Conservation (phyloP, 352 stramenopile genomes). For the Phytophthora fragariae region DNA sequence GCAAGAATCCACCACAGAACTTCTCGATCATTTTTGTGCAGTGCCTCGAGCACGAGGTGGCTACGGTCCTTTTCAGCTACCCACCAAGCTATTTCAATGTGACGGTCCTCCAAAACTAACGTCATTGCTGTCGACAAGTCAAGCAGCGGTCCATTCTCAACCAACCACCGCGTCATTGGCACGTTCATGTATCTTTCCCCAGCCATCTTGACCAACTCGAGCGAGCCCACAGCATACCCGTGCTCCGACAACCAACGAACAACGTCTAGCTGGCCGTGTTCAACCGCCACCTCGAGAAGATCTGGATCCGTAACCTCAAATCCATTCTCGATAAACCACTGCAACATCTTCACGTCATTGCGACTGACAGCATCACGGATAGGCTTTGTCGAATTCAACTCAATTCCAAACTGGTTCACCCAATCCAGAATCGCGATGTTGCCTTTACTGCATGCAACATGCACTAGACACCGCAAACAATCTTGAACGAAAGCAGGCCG, state of each 20-base stretch:
- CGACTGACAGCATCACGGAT: background rate
- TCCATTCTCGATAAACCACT: background rate
- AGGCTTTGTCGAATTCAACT: background rate
- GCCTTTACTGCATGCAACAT: background rate
- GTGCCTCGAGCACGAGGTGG: background rate
- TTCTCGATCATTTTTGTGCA: background rate
- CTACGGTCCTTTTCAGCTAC: background rate
- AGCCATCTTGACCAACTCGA: background rate
- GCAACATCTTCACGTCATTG: background rate
- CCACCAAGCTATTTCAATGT: background rate
- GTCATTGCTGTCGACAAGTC: background rate
- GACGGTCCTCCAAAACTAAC: background rate
- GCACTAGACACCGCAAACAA: background rate
- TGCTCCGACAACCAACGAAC: background rate
- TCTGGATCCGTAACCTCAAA: background rate
- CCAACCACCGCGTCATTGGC: background rate
- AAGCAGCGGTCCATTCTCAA: background rate
- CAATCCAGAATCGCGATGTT: background rate
- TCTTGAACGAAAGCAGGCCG: background rate
- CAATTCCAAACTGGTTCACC: constrained; percentile 1
- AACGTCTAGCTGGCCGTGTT: background rate
- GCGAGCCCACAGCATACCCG: background rate
- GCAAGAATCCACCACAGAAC: background rate
- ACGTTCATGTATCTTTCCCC: background rate
- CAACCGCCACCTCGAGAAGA: background rate